Percentiles rank a stretch among this genome's conserved stretches.
These are phyloP conservation scores for Gentiana macrophylla DNA, from an alignment of 257 asterid species.

Conservation along the genomic window DNA sequence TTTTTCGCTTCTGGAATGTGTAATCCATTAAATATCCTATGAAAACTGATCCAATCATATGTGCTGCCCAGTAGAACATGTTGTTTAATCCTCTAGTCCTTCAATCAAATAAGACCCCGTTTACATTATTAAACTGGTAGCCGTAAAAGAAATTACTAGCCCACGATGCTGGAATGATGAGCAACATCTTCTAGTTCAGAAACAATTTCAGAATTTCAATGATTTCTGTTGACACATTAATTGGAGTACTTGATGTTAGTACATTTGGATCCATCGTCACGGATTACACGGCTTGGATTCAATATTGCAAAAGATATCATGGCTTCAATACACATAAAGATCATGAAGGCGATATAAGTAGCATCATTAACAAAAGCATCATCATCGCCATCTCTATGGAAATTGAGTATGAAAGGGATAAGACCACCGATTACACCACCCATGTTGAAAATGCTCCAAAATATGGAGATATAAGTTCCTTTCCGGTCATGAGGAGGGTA, in stretches of 20 bases:
- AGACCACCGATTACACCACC: slow-evolving; percentile 94
- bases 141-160: slow-evolving; percentile 87
- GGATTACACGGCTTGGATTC: slow-evolving; percentile 67
- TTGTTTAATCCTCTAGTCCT: slow-evolving; percentile 77
- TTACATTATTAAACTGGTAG: slow-evolving; percentile 85
- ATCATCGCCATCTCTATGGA: slow-evolving; percentile 22
- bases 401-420: slow-evolving; percentile 61
- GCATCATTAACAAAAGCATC: slow-evolving; percentile 86
- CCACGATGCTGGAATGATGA: slow-evolving; percentile 88
- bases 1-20: slow-evolving; percentile 56
- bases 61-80: slow-evolving; percentile 69
- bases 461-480: slow-evolving; percentile 70
- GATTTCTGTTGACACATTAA: slow-evolving; percentile 34
- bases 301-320: slow-evolving; percentile 44
- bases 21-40: slow-evolving; percentile 60
- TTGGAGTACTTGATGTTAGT: slow-evolving; percentile 75
- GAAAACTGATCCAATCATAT: slow-evolving; percentile 81
- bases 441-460: too few species aligned
- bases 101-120: slow-evolving; percentile 62
- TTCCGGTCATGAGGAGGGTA: slow-evolving; percentile 80
- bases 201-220: slow-evolving; percentile 50
- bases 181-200: slow-evolving; percentile 72
- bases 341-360: slow-evolving; percentile 87
- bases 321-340: slow-evolving; percentile 65
- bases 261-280: slow-evolving; percentile 67